Conservation (phyloP, 495 filamentous ascomycete genomes). For the Tuber microsphaerosporum region DNA sequence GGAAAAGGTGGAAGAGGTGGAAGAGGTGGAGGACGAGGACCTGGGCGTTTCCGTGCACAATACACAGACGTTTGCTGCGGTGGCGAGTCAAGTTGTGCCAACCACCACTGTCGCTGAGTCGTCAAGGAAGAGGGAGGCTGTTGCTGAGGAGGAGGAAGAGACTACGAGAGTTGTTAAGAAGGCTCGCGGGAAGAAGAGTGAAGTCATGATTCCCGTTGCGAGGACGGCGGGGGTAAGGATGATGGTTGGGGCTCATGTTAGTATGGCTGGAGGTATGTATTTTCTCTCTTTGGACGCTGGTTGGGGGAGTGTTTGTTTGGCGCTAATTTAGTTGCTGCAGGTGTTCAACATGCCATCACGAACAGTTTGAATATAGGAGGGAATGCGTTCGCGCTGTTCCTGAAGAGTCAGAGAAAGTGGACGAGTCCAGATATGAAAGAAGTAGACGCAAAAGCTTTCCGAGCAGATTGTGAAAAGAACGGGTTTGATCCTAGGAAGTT, state of each 20-base stretch:
- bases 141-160: slow-evolving; percentile 39
- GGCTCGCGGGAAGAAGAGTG: slow-evolving; percentile 30
- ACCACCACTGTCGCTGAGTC: background rate
- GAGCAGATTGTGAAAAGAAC: slow-evolving; percentile 57
- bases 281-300: background rate
- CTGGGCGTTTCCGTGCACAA: background rate
- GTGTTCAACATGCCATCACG: slow-evolving; percentile 78
- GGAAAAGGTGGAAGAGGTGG: background rate
- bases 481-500: slow-evolving; percentile 60
- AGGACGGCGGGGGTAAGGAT: slow-evolving; percentile 67
- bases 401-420: slow-evolving; percentile 96
- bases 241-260: slow-evolving; percentile 88
- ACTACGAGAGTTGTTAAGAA: slow-evolving; percentile 3
- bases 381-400: slow-evolving; percentile 87
- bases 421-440: slow-evolving; percentile 67
- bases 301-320: slow-evolving; percentile 7
- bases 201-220: slow-evolving; percentile 58
- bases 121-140: slow-evolving; percentile 41
- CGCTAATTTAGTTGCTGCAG: slow-evolving; percentile 43
- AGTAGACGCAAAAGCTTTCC: slow-evolving; percentile 62
- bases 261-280: slow-evolving; percentile 67
- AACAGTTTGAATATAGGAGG: slow-evolving; percentile 77
- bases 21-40: background rate
- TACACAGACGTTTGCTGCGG: background rate
- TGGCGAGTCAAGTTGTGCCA: background rate